Evolutionary conservation across 1,284 basidiomycete species (phyloP), one percentile per base, ranked within the genome.

Genomic region (Cutaneotrichosporon mucoides): DNA sequence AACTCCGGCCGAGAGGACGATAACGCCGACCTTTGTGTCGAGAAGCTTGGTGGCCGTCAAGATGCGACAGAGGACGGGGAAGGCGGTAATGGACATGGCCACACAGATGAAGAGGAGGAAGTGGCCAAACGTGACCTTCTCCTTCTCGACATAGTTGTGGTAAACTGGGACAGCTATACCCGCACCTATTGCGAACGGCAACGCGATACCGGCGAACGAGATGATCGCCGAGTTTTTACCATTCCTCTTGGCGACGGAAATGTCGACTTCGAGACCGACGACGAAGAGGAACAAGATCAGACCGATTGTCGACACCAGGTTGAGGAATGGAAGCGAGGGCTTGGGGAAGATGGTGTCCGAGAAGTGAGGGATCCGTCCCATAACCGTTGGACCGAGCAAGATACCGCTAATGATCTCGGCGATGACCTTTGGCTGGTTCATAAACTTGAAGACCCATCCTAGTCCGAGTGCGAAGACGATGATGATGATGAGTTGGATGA

Each of bases 41-140:
- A 98, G 83, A 2, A 99, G 82, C 77, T 83, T 81, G 45, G 81
- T 80, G 57, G 83, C 81, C 12, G 80, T 80, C 7, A 82, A 68
- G 61, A 82, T 82, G 43, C 95, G 88, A 74, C 94, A 97, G 4
- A 98, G 83, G 4, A 99, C 94, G 0, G 84, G 90, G 75, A 95
- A 95, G 0, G 93, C 93, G 0, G 93, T 97, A 76, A 97, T 97
- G 3, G 88, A 88, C 79, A 87, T 92, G 0, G 92, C 79, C 13
- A 95, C 90, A 51, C 92, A 91, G 44, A 90, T 86, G 77, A 97
- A 98, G 45, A 99, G 86, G 82, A 98, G 85, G 76, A 98, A 98
- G 73, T 96, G 84, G 1, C 90, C 87, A 74, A 90, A 85, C 46
- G 85, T 79, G 58, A 88, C 84, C 47, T 76, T 79, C 5, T 69